Base-by-base conservation (phyloP, 139 green algal species). In the Diplosphaera chodatii region DNA sequence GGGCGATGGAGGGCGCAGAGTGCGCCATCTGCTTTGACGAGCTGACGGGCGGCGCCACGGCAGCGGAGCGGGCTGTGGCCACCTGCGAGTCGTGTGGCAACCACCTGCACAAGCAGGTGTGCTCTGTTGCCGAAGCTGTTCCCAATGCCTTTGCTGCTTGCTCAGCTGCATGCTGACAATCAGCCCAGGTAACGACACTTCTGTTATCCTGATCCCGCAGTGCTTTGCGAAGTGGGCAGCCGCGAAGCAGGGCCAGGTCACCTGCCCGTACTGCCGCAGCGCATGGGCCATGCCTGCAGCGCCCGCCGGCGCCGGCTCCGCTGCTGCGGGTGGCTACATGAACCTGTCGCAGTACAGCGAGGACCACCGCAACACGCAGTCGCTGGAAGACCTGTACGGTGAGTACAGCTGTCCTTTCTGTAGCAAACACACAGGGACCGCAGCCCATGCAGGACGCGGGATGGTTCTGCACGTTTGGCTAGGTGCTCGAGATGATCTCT, bases 11-110 rank as follows among this genome's bases (percentile, higher is more conserved):
- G 27, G 74, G 78, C 48, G n/a, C n/a, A n/a, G 48, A 87, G 31
- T 87, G 81, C 37, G 71, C 84, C 30, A 81, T 89, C 56, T 89
- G 84, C 70, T 87, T 79, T 67, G 81, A 87, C 2, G 59, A 67
- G 22, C 64, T 88, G 21, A n/a, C n/a, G n/a, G n/a, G n/a, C 16
- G 32, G 63, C 2, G 48, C 32, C 10, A 80, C 77, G 25, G 32
- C 31, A 64, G 59, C 55, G 37, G 21, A 71, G 32, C 15, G 72
- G 32, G 28, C 59, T 37, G 29, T 76, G 4, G 56, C 40, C 28
- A 64, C 55, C 28, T 78, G 73, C 66, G 23, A 32, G 30, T 56
- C 63, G 1, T 78, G 73, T 31, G 66, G 66, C 28, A 73, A 78
- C 56, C 62, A 73, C 55, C 55, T 73, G 28, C 73, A 78, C 31